Evolutionary conservation across 176 grass and related monocot species (phyloP).

Genomic region (Dactylis glomerata): DNA sequence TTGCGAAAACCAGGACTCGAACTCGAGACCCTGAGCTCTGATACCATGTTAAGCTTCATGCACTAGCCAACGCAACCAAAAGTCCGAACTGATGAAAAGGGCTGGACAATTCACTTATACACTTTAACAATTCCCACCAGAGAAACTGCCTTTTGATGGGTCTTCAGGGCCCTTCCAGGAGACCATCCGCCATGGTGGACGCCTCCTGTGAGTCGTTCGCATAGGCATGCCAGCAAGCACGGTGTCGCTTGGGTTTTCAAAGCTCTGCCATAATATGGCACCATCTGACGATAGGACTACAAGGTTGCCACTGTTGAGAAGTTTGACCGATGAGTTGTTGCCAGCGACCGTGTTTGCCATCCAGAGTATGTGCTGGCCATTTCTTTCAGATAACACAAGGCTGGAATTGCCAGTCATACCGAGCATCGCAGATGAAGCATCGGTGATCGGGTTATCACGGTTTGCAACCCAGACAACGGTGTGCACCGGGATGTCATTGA

Average conservation of each 20-base stretch:
- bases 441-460: not conserved
- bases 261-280: constrained; percentile 39
- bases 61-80: no score
- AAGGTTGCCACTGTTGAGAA: constrained; percentile 31
- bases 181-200: not conserved
- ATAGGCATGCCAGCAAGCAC: constrained; percentile 33
- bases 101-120: no score
- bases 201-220: not conserved
- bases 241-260: constrained; percentile 31
- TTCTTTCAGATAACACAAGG: constrained; percentile 6
- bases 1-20: no score
- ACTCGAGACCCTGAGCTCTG: no score
- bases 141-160: constrained; percentile 32
- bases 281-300: not conserved
- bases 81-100: no score
- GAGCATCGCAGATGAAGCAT: not conserved
- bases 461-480: constrained; percentile 33
- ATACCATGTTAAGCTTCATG: no score
- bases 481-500: not conserved
- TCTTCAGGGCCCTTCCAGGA: constrained; percentile 36
- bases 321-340: not conserved
- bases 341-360: not conserved
- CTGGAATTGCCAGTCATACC: not conserved
- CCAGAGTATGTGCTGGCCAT: constrained; percentile 19
- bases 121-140: no score